Evolutionary conservation across 805 yeast species (phyloP), one percentile per base, ranked within the genome.

Genomic region (Starmerella ratchasimensis): DNA sequence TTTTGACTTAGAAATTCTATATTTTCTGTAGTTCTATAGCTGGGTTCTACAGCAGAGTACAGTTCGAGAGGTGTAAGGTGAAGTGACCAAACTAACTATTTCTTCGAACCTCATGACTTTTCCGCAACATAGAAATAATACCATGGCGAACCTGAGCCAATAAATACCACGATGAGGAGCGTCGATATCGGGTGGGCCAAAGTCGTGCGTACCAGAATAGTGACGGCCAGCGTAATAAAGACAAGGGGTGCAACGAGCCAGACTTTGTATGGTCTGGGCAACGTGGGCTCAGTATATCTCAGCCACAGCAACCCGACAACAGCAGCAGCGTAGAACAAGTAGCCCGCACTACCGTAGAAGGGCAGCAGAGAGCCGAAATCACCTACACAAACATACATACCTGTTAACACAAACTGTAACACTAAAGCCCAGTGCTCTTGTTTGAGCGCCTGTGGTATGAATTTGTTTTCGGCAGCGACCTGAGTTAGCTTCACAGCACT

Each of bases 261-360:
- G 3, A 61, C 56, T 37, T 52, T 52, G 49, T 57, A 62, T 1
- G 67, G 65, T 26, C 67, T 41, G 5, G 45, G 53, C 10, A 62
- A 46, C 1, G 46, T 40, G 1, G 65, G 65, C 35, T 59, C 59
- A 9, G 46, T 42, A 33, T 50, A 46, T 17, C 66, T 44, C 28
- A 62, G 45, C 16, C 52, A 45, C 22, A 62, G 46, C 13, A 62
- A 55, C 1, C 67, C 65, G 4, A 55, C 44, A 2, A 62, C 65
- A 0, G 64, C 53, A 29, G 55, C 35, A 28, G 54, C 47, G 44
- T 54, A 59, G 36, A 56, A 60, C 17, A 50, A 37, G 37, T 54
- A 58, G 11, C 54, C 55, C 7, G 58, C 54, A 3, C 56, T 52
- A 2, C 65, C 65, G 37, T 60, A 62, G 34, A 62, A 58, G 10